Base-by-base conservation (phyloP, 257 asterid genomes). In the Linderniella brevidens region DNA sequence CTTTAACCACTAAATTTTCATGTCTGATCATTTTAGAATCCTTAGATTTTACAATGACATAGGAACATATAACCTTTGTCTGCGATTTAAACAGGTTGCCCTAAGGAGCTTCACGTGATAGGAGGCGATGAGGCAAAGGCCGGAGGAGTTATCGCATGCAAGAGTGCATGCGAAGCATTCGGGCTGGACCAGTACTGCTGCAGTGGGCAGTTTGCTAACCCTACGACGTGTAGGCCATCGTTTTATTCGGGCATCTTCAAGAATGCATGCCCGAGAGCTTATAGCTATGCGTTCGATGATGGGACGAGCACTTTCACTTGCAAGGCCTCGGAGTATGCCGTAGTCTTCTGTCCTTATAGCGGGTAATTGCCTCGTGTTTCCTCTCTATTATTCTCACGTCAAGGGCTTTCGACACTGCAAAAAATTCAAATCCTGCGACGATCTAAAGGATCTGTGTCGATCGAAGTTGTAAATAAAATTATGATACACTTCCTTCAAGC, bases 141-240 rank as follows among this genome's bases (percentile, higher is more conserved):
- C 4, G 71, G 70, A 70, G 72, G 74, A 57, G 50, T 77, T 76
- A 55, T 66, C 59, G 97, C 90, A 54, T 83, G 97, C 64, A 76
- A 55, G 86, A 84, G 97, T 75, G 95, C 97, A 54, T 88, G 97
- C 55, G 94, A 80, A 74, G 97, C 97, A 54, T 83, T 83, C 45
- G 88, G 90, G 40, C 84, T 80, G 35, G 95, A 95, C 32, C 41
- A 44, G 50, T 87, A 62, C 37, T 87, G 97, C 53, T 87, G 97
- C 58, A 87, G 97, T 62, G 93, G 73, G 57, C 80, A 60, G 15
- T 70, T 69, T 54, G 77, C 58, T 35, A 80, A 92, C 55, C 98
- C 98, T 17, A 93, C 78, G 54, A 88, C 95, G 62, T 88, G 98
- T 58, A 69, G 37, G 17, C 98, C 98, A n/a, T 83, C 95, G 3